These are phyloP conservation scores for Solanum bulbocastanum DNA, from an alignment of 257 asterid genomes.

Conservation along the genomic window DNA sequence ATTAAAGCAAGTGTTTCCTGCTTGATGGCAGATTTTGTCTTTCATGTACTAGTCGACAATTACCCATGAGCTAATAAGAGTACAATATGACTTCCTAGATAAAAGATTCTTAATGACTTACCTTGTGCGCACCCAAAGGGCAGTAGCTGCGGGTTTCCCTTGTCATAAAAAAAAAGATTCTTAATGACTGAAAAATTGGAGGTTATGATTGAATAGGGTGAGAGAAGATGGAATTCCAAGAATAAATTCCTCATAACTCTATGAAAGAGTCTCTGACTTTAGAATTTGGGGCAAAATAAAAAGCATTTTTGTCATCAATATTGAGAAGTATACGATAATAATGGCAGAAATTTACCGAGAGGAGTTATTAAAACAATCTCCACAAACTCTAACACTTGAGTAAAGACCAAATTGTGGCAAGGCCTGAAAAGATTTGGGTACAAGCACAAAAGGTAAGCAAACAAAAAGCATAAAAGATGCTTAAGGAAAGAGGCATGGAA, in stretches of 20 bases:
- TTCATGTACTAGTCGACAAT: background rate
- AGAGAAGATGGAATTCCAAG: background rate
- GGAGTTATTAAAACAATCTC: slow-evolving; percentile 74
- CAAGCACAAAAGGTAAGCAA: background rate
- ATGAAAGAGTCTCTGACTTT: background rate
- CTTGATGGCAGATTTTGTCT: background rate
- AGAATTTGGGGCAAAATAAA: background rate
- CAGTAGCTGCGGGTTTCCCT: background rate
- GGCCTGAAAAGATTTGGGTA: slow-evolving; percentile 40
- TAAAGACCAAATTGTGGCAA: slow-evolving; percentile 88
- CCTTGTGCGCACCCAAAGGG: background rate
- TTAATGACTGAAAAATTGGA: background rate
- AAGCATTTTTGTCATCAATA: background rate
- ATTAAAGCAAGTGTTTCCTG: background rate
- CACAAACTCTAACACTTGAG: slow-evolving; percentile 82
- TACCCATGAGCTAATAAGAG: background rate
- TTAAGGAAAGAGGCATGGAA: background rate
- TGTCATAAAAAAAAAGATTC: background rate
- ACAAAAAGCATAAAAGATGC: background rate
- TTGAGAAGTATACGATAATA: background rate
- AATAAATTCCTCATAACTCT: background rate
- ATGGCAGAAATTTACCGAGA: slow-evolving; percentile 49
- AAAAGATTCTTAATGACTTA: background rate
- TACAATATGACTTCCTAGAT: background rate
- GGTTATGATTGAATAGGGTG: background rate